These are phyloP conservation scores for Ustilago xerochloae DNA, from an alignment of 1,284 basidiomycete species.

Conservation along the genomic window DNA sequence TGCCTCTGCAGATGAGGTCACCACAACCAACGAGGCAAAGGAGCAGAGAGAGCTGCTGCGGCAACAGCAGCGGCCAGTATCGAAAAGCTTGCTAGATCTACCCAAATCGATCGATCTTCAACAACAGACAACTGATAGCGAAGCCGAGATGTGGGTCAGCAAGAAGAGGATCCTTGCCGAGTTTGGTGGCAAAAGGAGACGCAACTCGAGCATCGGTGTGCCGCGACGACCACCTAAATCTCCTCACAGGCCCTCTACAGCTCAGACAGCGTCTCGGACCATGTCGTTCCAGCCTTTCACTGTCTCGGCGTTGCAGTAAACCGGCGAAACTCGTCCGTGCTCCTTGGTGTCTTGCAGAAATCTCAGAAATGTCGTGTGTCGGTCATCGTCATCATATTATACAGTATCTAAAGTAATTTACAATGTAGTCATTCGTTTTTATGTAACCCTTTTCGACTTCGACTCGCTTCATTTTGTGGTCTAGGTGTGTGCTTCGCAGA, in stretches of 20 bases:
- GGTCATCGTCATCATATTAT: too few relatives aligned
- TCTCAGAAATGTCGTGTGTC: too few relatives aligned
- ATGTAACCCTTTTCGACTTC: too few relatives aligned
- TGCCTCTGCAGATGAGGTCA: slow-evolving; percentile 10
- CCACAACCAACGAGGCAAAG: too few relatives aligned
- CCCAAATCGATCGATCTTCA: neutral
- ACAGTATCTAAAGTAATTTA: neutral
- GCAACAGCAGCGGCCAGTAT: neutral
- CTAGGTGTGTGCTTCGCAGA: neutral
- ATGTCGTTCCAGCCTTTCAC: slow-evolving; percentile 4
- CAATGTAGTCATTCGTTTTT: neutral
- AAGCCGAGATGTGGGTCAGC: slow-evolving; percentile 29
- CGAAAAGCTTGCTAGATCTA: neutral
- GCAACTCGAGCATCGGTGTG: neutral
- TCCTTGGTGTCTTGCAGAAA: neutral
- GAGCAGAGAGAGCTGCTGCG: neutral
- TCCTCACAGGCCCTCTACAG: slow-evolving; percentile 20
- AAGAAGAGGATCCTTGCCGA: slow-evolving; percentile 1
- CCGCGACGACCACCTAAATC: slow-evolving; percentile 26
- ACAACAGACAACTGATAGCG: slow-evolving; percentile 21
- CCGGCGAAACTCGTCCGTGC: neutral
- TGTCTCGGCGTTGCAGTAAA: neutral
- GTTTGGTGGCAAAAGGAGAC: neutral
- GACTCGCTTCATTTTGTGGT: neutral
- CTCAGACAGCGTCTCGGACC: neutral